Evolutionary conservation across 208 protist genomes (phyloP).

Genomic region (Trypanosoma melophagium): DNA sequence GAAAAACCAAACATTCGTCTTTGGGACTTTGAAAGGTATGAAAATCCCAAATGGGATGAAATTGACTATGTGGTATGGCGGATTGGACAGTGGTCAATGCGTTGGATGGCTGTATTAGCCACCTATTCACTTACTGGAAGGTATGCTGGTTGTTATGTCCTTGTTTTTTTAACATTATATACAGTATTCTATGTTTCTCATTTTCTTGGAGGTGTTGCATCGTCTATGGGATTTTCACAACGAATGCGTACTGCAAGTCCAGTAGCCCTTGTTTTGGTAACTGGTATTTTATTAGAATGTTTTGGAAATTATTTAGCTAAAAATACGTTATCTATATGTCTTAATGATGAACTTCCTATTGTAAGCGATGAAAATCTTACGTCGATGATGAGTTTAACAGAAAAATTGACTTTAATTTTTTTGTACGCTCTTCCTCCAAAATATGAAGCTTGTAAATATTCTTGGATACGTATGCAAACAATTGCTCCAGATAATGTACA

Average conservation of each 20-base stretch:
- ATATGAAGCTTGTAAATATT: conserved; percentile 60
- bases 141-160: conserved; percentile 38
- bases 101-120: conserved; percentile 62
- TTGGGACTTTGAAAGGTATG: conserved; percentile 30
- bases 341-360: conserved; percentile 32
- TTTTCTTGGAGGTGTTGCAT: conserved; percentile 5
- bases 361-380: conserved; percentile 50
- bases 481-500: conserved; percentile 45
- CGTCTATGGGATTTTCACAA: conserved; percentile 17
- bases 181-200: conserved; percentile 22
- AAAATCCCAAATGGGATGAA: conserved; percentile 20
- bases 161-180: conserved; percentile 53
- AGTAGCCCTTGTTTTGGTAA: conserved; percentile 23
- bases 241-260: conserved; percentile 22
- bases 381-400: conserved; percentile 51
- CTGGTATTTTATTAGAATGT: conserved; percentile 41
- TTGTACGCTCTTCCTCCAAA: conserved; percentile 51
- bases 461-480: conserved; percentile 67
- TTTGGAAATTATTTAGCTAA: conserved; percentile 33
- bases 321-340: conserved; percentile 46
- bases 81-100: conserved; percentile 47
- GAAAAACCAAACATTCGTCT: conserved; percentile 31
- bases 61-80: conserved; percentile 31
- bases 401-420: conserved; percentile 53
- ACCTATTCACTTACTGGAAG: conserved; percentile 49